A percentile compares a stretch with the other conserved stretches of the same genome.
phyloP scores from a whole-genome alignment of 371 early-diverging fungal genomes.

The Rhizopus stolonifer region DNA sequence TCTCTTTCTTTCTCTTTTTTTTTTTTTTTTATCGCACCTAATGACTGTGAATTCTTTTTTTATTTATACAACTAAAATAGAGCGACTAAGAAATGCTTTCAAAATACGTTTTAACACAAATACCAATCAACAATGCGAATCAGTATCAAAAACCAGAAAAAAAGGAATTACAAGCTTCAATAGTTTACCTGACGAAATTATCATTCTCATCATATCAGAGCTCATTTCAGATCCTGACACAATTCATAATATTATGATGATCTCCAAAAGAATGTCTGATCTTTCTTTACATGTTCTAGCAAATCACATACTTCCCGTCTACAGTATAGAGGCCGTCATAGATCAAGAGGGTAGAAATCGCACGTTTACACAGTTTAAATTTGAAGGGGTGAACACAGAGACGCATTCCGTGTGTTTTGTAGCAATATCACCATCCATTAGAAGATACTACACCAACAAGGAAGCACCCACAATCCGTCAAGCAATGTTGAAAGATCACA shows the following conservation, averaged over 20 bases:
- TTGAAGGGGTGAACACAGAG: conserved; percentile 1
- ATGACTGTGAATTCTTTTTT: no score
- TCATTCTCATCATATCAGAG: conserved; percentile 10
- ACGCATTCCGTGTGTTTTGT: background rate
- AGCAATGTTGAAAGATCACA: conserved; percentile 1
- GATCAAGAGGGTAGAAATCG: conserved; percentile 24
- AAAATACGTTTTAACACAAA: background rate
- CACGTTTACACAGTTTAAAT: conserved; percentile 8
- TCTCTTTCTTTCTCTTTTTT: no score
- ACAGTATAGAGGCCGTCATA: conserved; percentile 1
- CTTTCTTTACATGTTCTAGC: conserved; percentile 4
- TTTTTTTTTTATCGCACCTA: no score
- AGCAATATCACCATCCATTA: background rate
- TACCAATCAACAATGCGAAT: background rate
- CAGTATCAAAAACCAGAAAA: background rate
- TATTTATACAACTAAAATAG: background rate
- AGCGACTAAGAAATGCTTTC: background rate
- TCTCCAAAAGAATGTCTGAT: conserved; percentile 7
- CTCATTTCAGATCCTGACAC: conserved; percentile 2
- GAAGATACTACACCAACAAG: conserved; percentile 14
- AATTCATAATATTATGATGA: background rate
- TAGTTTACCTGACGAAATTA: conserved; percentile 16
- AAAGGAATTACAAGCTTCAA: background rate
- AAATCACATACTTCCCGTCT: conserved; percentile 5
- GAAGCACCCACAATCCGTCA: conserved; percentile 14